Conservation (phyloP, 2,329 filamentous ascomycete genomes). For the Diaporthe capsici region DNA sequence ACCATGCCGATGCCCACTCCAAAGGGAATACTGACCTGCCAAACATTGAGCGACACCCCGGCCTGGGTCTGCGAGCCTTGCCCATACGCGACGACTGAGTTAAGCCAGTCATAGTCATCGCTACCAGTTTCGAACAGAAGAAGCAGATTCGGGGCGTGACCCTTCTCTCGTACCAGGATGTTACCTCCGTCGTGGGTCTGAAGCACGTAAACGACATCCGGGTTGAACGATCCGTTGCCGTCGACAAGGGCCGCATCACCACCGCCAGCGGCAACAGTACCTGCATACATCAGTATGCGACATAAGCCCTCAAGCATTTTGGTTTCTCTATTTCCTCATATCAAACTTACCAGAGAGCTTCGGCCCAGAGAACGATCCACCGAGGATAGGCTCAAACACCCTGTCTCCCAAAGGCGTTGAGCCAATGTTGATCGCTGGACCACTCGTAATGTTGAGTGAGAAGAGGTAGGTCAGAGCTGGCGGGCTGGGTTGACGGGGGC, state of each 20-base stretch:
- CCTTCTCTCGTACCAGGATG: constrained; percentile 54
- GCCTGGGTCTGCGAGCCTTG: constrained; percentile 30
- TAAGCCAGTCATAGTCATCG: constrained; percentile 55
- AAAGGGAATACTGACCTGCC: constrained; percentile 43
- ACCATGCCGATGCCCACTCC: not conserved
- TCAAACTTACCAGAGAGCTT: constrained; percentile 46
- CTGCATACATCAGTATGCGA: constrained; percentile 35
- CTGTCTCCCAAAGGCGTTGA: constrained; percentile 45
- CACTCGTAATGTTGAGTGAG: constrained; percentile 47
- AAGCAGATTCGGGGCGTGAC: constrained; percentile 53
- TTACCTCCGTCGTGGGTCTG: constrained; percentile 55
- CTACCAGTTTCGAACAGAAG: constrained; percentile 54
- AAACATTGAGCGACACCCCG: constrained; percentile 44
- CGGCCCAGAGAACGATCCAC: constrained; percentile 54
- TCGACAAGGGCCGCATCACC: constrained; percentile 56
- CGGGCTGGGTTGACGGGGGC: not conserved
- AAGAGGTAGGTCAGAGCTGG: constrained; percentile 45
- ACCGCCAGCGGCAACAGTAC: constrained; percentile 49
- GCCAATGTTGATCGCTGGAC: constrained; percentile 44
- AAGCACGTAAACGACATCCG: constrained; percentile 56
- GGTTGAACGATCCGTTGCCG: constrained; percentile 53
- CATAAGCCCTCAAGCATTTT: not conserved
- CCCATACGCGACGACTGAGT: constrained; percentile 50
- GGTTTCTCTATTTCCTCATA: not conserved
- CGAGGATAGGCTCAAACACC: constrained; percentile 52